Evolutionary conservation across 202 grass and related monocot species (phyloP).

Genomic region (Setaria italica): DNA sequence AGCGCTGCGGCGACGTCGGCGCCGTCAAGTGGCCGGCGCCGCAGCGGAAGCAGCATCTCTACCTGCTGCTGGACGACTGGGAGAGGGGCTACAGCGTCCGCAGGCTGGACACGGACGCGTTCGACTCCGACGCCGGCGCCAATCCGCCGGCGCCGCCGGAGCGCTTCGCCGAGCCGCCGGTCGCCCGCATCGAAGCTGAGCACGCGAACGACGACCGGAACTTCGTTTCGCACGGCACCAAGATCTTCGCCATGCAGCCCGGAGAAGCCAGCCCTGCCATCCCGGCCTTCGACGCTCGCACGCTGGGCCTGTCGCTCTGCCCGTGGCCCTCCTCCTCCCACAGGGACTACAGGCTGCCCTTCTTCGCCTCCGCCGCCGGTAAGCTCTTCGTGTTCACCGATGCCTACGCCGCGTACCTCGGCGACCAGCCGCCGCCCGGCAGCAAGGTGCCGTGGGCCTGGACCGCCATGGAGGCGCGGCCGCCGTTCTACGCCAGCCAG

Average conservation of each 20-base stretch:
- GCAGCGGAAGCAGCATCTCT: background rate
- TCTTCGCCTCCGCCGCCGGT: background rate
- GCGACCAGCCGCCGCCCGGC: background rate
- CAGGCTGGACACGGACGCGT: background rate
- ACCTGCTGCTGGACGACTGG: constrained; percentile 28
- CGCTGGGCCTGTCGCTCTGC: background rate
- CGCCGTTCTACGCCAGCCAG: background rate
- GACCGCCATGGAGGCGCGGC: background rate
- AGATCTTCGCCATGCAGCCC: constrained; percentile 33
- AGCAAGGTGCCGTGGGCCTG: constrained; percentile 24
- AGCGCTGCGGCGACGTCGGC: background rate
- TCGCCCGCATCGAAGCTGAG: constrained; percentile 4
- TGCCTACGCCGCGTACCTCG: background rate
- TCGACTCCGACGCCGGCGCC: background rate
- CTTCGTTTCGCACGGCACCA: constrained; percentile 36
- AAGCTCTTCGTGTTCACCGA: background rate
- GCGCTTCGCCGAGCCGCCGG: constrained; percentile 26
- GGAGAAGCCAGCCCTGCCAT: background rate
- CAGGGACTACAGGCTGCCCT: background rate
- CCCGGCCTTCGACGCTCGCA: constrained; percentile 24
- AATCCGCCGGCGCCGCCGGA: background rate
- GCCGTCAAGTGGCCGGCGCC: background rate
- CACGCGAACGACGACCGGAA: background rate
- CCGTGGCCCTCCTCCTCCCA: background rate
- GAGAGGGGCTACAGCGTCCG: constrained; percentile 15